Conservation (phyloP, 768 basidiomycete genomes). For the Amanita phalloides region DNA sequence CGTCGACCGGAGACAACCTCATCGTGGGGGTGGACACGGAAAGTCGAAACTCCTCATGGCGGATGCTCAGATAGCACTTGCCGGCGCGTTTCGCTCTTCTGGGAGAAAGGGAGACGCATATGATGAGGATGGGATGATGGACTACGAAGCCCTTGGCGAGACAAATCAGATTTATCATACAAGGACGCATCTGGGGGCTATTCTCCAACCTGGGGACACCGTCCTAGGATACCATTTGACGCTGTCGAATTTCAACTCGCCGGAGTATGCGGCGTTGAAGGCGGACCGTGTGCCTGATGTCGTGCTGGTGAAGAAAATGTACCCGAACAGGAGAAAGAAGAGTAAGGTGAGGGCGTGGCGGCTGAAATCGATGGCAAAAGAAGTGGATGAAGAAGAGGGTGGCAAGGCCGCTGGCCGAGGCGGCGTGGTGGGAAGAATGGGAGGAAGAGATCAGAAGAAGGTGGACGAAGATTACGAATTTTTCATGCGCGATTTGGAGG, state of each 20-base stretch:
- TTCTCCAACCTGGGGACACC: slow-evolving; percentile 88
- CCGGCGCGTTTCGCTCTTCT: slow-evolving; percentile 64
- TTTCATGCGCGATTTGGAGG: slow-evolving; percentile 90
- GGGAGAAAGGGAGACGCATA: slow-evolving; percentile 11
- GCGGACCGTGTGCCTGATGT: slow-evolving; percentile 75
- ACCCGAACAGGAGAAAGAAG: slow-evolving; percentile 92
- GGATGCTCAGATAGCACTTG: slow-evolving; percentile 78
- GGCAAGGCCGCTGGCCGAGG: slow-evolving; percentile 33
- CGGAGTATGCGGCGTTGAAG: slow-evolving; percentile 64
- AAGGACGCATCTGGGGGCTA: slow-evolving; percentile 89
- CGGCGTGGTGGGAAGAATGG: slow-evolving; percentile 82
- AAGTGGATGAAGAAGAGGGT: slow-evolving; percentile 76
- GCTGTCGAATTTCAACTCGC: slow-evolving; percentile 88
- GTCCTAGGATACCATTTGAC: slow-evolving; percentile 86
- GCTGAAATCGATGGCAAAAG: slow-evolving; percentile 86
- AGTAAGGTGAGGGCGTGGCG: slow-evolving; percentile 76
- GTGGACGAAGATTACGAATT: slow-evolving; percentile 96
- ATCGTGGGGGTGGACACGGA: slow-evolving; percentile 14
- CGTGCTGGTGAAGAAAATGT: slow-evolving; percentile 90
- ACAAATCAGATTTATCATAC: slow-evolving; percentile 87
- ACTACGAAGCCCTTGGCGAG: slow-evolving; percentile 45
- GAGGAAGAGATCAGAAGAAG: slow-evolving; percentile 83
- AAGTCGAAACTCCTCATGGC: slow-evolving; percentile 73
- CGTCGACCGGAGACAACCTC: slow-evolving; percentile 37
- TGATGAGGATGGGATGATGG: slow-evolving; percentile 47